Conservation (phyloP, 805 yeast genomes). For the Kregervanrija pseudodelftensis region DNA sequence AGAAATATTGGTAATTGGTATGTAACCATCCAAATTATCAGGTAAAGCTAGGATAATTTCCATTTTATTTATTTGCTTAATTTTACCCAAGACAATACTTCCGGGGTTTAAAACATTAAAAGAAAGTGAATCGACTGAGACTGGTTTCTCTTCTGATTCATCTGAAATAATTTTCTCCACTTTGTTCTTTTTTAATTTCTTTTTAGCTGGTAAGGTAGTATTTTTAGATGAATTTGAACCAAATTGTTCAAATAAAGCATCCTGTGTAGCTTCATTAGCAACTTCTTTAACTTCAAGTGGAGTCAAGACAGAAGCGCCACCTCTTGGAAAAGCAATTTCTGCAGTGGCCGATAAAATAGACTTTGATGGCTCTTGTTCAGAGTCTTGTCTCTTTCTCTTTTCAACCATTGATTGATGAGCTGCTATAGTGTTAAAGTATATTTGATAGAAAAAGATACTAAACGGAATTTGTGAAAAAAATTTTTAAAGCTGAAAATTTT, state of each 20-base stretch:
- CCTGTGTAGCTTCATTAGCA: conserved; percentile 85
- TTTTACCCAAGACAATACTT: conserved; percentile 69
- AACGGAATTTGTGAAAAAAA: no score
- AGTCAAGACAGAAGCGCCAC: conserved; percentile 81
- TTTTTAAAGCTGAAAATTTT: no score
- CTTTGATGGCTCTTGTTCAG: conserved; percentile 21
- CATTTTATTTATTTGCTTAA: conserved; percentile 48
- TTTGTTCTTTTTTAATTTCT: conserved; percentile 23
- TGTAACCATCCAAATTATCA: conserved; percentile 72
- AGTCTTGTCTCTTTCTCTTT: conserved; percentile 45
- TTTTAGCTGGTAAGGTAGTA: conserved; percentile 23
- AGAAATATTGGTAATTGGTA: conserved; percentile 69
- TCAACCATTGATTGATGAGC: conserved; percentile 10
- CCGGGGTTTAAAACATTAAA: conserved; percentile 66
- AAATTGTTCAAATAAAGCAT: conserved; percentile 60
- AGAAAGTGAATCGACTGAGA: conserved; percentile 54
- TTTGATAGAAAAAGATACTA: no score
- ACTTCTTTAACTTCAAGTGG: conserved; percentile 90
- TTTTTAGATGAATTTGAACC: not conserved
- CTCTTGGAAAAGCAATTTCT: conserved; percentile 84
- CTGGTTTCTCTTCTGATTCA: conserved; percentile 15
- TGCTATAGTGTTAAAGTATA: not conserved
- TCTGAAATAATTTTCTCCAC: conserved; percentile 22
- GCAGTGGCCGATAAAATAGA: conserved; percentile 23
- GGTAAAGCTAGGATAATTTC: conserved; percentile 70